Percentiles rank a stretch among this genome's conserved stretches.
Evolutionary conservation across 2,329 filamentous ascomycete species (phyloP).

Genomic region (Penicillium psychrosexuale): DNA sequence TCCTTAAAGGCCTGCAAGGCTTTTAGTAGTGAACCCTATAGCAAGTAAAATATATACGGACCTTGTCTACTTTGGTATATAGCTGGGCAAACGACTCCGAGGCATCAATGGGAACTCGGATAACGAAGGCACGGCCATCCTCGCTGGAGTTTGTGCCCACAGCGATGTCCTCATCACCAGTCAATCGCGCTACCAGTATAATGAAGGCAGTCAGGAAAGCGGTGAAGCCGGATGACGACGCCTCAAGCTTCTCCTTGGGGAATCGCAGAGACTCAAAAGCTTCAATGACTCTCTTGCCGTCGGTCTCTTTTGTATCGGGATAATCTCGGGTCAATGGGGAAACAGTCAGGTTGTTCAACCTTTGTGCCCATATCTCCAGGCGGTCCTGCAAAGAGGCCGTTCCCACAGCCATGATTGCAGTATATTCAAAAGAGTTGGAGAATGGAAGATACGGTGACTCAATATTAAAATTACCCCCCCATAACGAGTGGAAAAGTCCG

Average conservation of each 20-base stretch:
- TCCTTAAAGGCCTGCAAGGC: conserved; percentile 37
- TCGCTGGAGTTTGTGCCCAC: conserved; percentile 45
- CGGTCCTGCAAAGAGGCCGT: conserved; percentile 36
- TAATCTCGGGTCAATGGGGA: conserved; percentile 46
- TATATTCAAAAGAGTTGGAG: conserved; percentile 14
- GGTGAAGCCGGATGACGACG: conserved; percentile 37
- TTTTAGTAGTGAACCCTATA: conserved; percentile 3
- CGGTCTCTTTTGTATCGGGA: conserved; percentile 39
- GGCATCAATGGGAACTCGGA: conserved; percentile 42
- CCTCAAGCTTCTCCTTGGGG: conserved; percentile 36
- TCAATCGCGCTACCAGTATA: conserved; percentile 46
- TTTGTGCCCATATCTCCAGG: conserved; percentile 43
- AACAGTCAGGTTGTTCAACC: conserved; percentile 43
- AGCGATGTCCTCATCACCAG: conserved; percentile 50
- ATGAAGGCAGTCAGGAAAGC: conserved; percentile 46
- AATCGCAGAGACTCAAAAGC: conserved; percentile 43
- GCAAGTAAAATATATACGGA: conserved; percentile 15
- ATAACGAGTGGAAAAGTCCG: conserved; percentile 27
- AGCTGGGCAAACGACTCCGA: conserved; percentile 43
- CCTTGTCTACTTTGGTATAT: conserved; percentile 41
- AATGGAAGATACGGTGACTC: conserved; percentile 25
- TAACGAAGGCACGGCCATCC: conserved; percentile 46
- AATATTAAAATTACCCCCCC: conserved; percentile 12
- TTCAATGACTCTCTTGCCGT: conserved; percentile 41
- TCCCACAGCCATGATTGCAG: conserved; percentile 36